Conservation (phyloP, 2,329 filamentous ascomycete genomes). For the Alternaria postmessia region DNA sequence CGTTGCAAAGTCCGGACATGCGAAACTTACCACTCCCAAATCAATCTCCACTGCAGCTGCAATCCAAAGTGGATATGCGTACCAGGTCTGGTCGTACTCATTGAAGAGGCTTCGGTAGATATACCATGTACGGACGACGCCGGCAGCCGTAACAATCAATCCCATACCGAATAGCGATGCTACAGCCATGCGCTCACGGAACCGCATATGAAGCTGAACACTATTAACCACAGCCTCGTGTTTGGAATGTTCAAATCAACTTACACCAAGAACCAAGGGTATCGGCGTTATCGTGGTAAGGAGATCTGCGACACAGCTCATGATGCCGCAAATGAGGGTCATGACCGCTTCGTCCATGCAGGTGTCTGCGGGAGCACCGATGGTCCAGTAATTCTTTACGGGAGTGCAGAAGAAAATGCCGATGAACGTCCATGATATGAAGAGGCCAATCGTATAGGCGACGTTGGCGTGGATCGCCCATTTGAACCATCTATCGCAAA, state of each 20-base stretch:
- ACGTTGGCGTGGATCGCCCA: slow-evolving; percentile 52
- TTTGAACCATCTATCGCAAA: slow-evolving; percentile 41
- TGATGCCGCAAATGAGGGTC: slow-evolving; percentile 52
- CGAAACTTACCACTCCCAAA: slow-evolving; percentile 53
- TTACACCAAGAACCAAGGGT: slow-evolving; percentile 51
- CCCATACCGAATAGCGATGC: slow-evolving; percentile 53
- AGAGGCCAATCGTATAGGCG: slow-evolving; percentile 48
- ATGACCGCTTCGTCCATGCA: slow-evolving; percentile 54
- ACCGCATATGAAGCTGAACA: slow-evolving; percentile 51
- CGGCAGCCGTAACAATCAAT: slow-evolving; percentile 54
- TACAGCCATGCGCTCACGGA: slow-evolving; percentile 51
- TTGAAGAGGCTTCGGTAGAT: slow-evolving; percentile 53
- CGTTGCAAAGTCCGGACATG: not conserved
- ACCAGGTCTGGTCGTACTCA: slow-evolving; percentile 57
- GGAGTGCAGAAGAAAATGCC: slow-evolving; percentile 55
- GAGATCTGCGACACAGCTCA: slow-evolving; percentile 56
- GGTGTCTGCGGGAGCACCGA: slow-evolving; percentile 38
- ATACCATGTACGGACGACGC: slow-evolving; percentile 54
- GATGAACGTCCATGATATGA: slow-evolving; percentile 48
- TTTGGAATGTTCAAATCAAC: not conserved
- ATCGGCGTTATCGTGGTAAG: slow-evolving; percentile 55
- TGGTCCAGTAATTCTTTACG: slow-evolving; percentile 54
- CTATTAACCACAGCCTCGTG: not conserved
- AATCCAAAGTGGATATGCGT: slow-evolving; percentile 58
- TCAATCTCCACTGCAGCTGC: slow-evolving; percentile 57